Percentiles rank a stretch among this genome's conserved stretches.
phyloP scores from a whole-genome alignment of 768 basidiomycete species.

The Russula foetens region DNA sequence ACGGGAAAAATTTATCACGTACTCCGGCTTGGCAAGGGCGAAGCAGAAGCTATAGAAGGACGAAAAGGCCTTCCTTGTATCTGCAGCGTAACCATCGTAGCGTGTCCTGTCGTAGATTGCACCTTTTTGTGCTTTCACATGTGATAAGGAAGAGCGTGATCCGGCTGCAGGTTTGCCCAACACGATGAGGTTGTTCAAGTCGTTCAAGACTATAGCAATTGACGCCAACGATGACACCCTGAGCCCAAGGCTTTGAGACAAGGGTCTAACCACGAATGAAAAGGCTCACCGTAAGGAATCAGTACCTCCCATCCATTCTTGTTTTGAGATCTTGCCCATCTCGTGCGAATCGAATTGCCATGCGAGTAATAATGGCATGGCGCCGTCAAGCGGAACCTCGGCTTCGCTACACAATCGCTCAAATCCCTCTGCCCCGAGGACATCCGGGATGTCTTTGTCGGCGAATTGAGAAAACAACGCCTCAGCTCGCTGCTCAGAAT shows the following conservation, averaged over 20 bases:
- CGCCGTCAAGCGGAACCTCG: constrained; percentile 64
- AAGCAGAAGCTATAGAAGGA: constrained; percentile 70
- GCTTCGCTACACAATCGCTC: constrained; percentile 63
- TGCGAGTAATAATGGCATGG: constrained; percentile 60
- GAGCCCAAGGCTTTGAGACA: neutral
- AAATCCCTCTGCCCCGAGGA: constrained; percentile 69
- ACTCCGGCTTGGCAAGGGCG: constrained; percentile 62
- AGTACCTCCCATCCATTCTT: constrained; percentile 63
- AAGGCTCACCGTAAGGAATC: constrained; percentile 35
- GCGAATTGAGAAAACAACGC: constrained; percentile 55
- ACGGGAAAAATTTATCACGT: constrained; percentile 27
- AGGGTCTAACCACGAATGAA: constrained; percentile 5
- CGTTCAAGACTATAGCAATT: constrained; percentile 44
- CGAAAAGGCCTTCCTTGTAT: constrained; percentile 46
- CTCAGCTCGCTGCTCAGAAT: constrained; percentile 41
- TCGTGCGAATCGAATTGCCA: constrained; percentile 68
- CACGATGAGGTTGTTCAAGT: constrained; percentile 60
- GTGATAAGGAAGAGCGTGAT: constrained; percentile 8
- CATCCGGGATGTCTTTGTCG: constrained; percentile 39
- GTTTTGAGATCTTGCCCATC: constrained; percentile 61
- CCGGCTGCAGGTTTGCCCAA: constrained; percentile 31
- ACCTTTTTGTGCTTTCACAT: constrained; percentile 30
- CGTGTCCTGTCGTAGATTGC: constrained; percentile 49
- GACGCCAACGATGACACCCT: constrained; percentile 45
- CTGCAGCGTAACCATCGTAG: constrained; percentile 42